These are phyloP conservation scores for Tremella fuciformis DNA, from an alignment of 768 basidiomycete species.

Conservation along the genomic window DNA sequence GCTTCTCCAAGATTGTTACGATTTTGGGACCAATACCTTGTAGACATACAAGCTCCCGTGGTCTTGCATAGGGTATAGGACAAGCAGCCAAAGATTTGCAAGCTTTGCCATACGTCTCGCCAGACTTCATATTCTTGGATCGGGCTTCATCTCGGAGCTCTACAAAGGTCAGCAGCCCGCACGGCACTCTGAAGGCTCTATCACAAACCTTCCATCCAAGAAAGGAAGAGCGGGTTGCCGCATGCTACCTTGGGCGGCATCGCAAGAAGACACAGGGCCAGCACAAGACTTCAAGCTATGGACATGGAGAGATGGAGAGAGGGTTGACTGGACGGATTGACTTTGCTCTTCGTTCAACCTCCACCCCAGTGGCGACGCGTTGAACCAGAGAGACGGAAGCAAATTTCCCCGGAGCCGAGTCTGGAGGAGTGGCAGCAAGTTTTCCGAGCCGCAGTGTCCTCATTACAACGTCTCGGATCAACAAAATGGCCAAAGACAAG, in stretches of 20 bases:
- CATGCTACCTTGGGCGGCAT: conserved; percentile 33
- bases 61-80: conserved; percentile 40
- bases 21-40: conserved; percentile 43
- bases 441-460: no score
- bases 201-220: conserved; percentile 45
- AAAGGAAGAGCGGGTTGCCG: conserved; percentile 46
- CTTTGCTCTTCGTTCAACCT: no score
- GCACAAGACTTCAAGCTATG: no score
- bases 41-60: conserved; percentile 40
- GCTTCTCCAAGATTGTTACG: conserved; percentile 37
- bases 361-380: no score
- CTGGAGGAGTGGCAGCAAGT: no score
- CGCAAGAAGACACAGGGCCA: not conserved
- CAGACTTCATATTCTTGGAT: conserved; percentile 37
- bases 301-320: no score
- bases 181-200: not conserved
- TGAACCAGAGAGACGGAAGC: no score
- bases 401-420: no score
- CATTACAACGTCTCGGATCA: no score
- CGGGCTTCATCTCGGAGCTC: conserved; percentile 40
- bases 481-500: no score
- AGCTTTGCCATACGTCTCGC: conserved; percentile 41
- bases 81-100: conserved; percentile 39
- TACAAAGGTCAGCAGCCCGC: conserved; percentile 6
- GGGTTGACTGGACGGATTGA: no score